Conservation (phyloP, 257 asterid species). For the Schizonepeta tenuifolia region DNA sequence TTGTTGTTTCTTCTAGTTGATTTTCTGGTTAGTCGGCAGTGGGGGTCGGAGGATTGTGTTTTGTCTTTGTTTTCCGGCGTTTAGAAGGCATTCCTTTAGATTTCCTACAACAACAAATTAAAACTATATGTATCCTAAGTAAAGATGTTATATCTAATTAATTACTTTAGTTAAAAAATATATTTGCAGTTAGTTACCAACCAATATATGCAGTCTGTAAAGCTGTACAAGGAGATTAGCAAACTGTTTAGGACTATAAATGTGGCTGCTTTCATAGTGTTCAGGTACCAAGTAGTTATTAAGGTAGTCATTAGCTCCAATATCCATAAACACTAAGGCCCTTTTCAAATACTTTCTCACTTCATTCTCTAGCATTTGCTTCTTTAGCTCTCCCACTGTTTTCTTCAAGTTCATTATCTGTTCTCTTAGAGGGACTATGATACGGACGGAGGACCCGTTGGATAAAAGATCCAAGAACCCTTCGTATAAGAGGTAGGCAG, state of each 20-base stretch:
- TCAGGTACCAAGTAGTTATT: constrained; percentile 14
- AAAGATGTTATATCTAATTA: too few species aligned
- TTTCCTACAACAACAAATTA: too few species aligned
- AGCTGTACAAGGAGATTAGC: constrained; percentile 31
- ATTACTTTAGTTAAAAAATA: too few species aligned
- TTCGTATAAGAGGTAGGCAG: too few species aligned
- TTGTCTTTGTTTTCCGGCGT: too few species aligned
- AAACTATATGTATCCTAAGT: too few species aligned
- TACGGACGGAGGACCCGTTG: too few species aligned
- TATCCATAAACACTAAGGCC: constrained; percentile 8
- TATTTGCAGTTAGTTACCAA: constrained; percentile 1
- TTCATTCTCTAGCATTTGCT: constrained; percentile 28
- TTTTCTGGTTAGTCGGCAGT: too few species aligned
- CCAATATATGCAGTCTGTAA: constrained; percentile 6
- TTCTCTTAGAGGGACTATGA: constrained; percentile 18
- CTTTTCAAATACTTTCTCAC: constrained; percentile 27
- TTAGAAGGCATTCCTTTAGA: constrained; percentile 17
- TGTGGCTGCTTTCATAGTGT: background rate
- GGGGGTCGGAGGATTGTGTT: too few species aligned
- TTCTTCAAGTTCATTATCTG: constrained; percentile 31
- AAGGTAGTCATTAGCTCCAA: constrained; percentile 34
- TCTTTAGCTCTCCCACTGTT: constrained; percentile 17
- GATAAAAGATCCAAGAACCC: too few species aligned
- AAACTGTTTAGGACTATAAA: constrained; percentile 12
- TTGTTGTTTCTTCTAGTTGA: too few species aligned